Evolutionary conservation across 352 stramenopile genomes (phyloP), one percentile per base, ranked within the genome.

Genomic region (Pythium aristosporum): DNA sequence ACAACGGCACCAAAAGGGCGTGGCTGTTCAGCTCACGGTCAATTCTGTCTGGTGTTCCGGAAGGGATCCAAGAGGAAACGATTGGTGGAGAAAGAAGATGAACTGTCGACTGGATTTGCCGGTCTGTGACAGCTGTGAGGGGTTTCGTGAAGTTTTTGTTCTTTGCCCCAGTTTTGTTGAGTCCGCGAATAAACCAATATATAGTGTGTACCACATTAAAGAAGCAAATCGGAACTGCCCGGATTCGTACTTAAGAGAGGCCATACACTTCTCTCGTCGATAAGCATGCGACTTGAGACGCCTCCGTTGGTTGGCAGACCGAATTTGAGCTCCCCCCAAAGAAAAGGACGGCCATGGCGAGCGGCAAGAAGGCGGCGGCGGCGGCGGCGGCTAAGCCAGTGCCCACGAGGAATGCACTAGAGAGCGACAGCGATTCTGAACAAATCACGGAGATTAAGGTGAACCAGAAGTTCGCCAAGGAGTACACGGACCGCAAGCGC

Each of bases 381-480:
- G 57, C 48, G 46, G 30, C 54, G 34, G 15, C 50, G n/a, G 57
- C n/a, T 4, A 67, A 62, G 50, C 41, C 41, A 9, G 36, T 20
- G 47, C 28, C 55, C 28, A 48, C 30, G 7, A 69, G 62, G 50
- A 57, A 21, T 28, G 49, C 54, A 43, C 48, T 64, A 12, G 43
- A 36, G 16, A 66, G 51, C 10, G 69, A 71, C 32, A 57, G 68
- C 7, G 57, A 63, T 9, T 57, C 70, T 1, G 53, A 57, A 2
- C 48, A 64, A 18, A 63, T 68, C 58, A 67, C 77, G n/a, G 63
- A 86, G 69, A 76, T 94, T 12, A 77, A 76, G 37, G 82, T 96
- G 55, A 96, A 96, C 63, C 61, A 78, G 37, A 87, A 87, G 64
- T 96, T 89, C 56, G 87, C 87, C 16, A 80, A 81, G 61, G 66